Evolutionary conservation across 1,139 yeast genomes (phyloP), one percentile per base, ranked within the genome.

Genomic region (Arxiozyma bovina): DNA sequence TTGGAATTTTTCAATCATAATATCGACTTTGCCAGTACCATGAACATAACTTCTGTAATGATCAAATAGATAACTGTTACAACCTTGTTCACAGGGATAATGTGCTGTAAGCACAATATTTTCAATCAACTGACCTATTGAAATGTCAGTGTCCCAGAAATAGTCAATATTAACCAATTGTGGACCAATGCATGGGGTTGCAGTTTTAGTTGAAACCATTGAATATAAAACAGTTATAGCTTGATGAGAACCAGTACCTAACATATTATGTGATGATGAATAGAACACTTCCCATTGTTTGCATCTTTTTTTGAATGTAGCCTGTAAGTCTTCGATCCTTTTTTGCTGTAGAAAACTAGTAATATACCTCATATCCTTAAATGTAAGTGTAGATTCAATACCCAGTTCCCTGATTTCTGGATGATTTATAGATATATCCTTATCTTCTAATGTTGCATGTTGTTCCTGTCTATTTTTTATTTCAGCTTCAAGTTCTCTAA

Each of bases 141-240:
- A 85, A 66, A 86, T 85, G 66, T 94, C 99, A 58, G 85, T 87
- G 51, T 90, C 96, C 73, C 96, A 84, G 67, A 93, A 94, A 66
- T 79, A 94, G 60, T 91, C 96, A 54, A 91, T 84, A 1, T 84
- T 82, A 34, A 88, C 81, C 40, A 84, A 76, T 54, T 82, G 89
- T 0, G 99, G 99, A 0, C 98, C 98, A 51, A 83, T 76, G 65
- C 99, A 94, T 0, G 98, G 97, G 0, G 96, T 89, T 0, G 95
- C 87, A 49, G 89, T 87, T 60, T 83, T 87, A 17, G 83, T 81
- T 5, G 95, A 87, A 0, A 91, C 93, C 67, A 88, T 81, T 0
- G 96, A 86, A 65, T 85, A 89, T 43, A 93, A 73, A 18, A 90
- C 80, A 18, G 87, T 81, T 40, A 93, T 81, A 60, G 80, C 85